These are phyloP conservation scores for Pythium sp. DNA, from an alignment of 352 stramenopile species.

Conservation along the genomic window DNA sequence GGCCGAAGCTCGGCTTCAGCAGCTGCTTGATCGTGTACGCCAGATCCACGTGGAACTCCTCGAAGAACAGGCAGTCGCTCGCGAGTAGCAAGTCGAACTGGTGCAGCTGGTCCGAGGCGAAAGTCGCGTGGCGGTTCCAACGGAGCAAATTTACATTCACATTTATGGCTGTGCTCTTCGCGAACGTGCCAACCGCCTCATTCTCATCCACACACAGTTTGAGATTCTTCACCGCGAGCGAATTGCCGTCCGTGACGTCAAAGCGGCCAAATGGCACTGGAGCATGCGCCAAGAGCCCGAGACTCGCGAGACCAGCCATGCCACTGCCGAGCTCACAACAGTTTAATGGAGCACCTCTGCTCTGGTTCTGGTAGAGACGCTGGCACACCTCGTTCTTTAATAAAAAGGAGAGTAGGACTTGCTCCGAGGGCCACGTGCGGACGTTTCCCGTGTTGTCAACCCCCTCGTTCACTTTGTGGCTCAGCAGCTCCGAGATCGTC, in stretches of 20 bases:
- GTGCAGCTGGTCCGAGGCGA: slow-evolving; percentile 28
- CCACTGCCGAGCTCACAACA: slow-evolving; percentile 75
- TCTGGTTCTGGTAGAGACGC: slow-evolving; percentile 21
- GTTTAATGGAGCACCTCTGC: slow-evolving; percentile 22
- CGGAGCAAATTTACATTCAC: slow-evolving; percentile 48
- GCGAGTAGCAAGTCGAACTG: slow-evolving; percentile 81
- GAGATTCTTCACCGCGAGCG: slow-evolving; percentile 64
- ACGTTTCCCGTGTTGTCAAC: slow-evolving; percentile 90
- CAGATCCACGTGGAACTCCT: slow-evolving; percentile 82
- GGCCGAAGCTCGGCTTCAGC: slow-evolving; percentile 34
- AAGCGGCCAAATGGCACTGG: slow-evolving; percentile 37
- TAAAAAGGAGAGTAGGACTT: slow-evolving; percentile 66
- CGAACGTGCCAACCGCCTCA: slow-evolving; percentile 22
- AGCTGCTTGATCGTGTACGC: slow-evolving; percentile 62
- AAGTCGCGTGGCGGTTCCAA: slow-evolving; percentile 52
- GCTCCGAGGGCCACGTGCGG: slow-evolving; percentile 80
- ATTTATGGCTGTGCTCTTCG: background rate
- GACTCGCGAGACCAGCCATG: slow-evolving; percentile 71
- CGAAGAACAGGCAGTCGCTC: slow-evolving; percentile 87
- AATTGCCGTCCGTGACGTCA: slow-evolving; percentile 77
- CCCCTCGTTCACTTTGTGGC: slow-evolving; percentile 70
- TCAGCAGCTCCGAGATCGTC: slow-evolving; percentile 62
- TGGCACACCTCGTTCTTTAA: slow-evolving; percentile 39
- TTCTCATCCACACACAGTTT: slow-evolving; percentile 62
- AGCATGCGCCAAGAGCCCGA: slow-evolving; percentile 57